These are phyloP conservation scores for Wallacemonas sp. DNA, from an alignment of 208 protist species.

Conservation along the genomic window DNA sequence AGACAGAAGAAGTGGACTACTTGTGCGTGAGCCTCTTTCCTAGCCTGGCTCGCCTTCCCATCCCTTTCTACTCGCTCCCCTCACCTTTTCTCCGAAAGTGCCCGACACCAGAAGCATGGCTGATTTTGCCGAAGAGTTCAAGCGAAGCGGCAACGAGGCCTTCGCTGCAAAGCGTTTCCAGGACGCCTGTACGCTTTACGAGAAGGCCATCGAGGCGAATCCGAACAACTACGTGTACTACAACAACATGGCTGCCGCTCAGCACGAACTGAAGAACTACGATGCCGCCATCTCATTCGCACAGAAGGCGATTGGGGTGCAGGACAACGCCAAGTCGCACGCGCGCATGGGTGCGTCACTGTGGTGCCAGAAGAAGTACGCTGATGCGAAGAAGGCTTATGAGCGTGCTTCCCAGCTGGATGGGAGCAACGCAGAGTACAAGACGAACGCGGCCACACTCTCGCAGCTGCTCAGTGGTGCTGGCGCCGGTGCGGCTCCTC, in stretches of 20 bases:
- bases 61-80: background rate
- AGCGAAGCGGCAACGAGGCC: constrained; percentile 74
- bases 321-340: constrained; percentile 70
- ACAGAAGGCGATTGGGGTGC: constrained; percentile 39
- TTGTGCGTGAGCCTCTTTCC: too few relatives aligned
- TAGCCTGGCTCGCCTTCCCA: background rate
- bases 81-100: background rate
- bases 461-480: constrained; percentile 29
- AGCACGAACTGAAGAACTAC: constrained; percentile 73
- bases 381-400: constrained; percentile 51
- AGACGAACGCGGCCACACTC: constrained; percentile 34
- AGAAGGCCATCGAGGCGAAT: constrained; percentile 71
- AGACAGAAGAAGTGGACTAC: too few relatives aligned
- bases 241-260: constrained; percentile 89
- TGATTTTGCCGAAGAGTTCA: constrained; percentile 52
- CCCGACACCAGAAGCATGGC: constrained; percentile 2
- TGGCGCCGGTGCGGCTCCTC: constrained; percentile 22
- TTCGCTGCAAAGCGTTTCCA: constrained; percentile 73
- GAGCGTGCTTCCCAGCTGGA: constrained; percentile 45
- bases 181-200: constrained; percentile 75
- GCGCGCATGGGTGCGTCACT: constrained; percentile 52
- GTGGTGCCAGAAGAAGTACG: constrained; percentile 50
- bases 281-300: constrained; percentile 71
- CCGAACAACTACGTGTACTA: constrained; percentile 69
- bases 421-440: constrained; percentile 32